These are phyloP conservation scores for Neofusicoccum cordaticola DNA, from an alignment of 2,329 filamentous ascomycete genomes.

Conservation along the genomic window DNA sequence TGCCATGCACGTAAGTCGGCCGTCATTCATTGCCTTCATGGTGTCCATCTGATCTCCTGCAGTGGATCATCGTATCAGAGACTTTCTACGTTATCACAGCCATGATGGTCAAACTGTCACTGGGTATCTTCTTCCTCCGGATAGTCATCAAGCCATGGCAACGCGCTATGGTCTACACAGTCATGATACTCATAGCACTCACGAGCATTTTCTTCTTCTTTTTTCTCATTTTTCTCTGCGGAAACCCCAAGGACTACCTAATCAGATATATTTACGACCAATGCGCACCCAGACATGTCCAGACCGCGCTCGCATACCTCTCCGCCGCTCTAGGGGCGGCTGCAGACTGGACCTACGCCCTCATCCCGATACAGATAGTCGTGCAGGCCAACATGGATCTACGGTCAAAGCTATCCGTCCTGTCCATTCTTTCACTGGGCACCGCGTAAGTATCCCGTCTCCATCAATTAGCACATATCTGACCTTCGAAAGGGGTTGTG, in stretches of 20 bases:
- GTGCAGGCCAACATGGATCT: slow-evolving; percentile 56
- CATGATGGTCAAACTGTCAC: slow-evolving; percentile 43
- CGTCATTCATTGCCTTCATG: neutral
- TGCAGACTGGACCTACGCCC: slow-evolving; percentile 32
- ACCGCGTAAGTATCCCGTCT: slow-evolving; percentile 25
- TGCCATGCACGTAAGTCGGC: slow-evolving; percentile 6
- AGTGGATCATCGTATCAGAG: slow-evolving; percentile 37
- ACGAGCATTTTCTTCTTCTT: slow-evolving; percentile 46
- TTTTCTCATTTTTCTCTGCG: slow-evolving; percentile 53
- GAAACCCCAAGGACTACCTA: slow-evolving; percentile 28
- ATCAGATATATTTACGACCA: slow-evolving; percentile 33
- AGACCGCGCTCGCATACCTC: slow-evolving; percentile 53
- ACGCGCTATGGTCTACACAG: slow-evolving; percentile 24
- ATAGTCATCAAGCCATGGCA: slow-evolving; percentile 44
- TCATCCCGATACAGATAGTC: slow-evolving; percentile 48
- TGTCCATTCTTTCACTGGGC: slow-evolving; percentile 52
- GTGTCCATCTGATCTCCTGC: neutral
- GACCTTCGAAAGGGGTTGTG: slow-evolving; percentile 45
- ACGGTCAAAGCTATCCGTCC: slow-evolving; percentile 53
- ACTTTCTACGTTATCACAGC: slow-evolving; percentile 40
- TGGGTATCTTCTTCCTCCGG: slow-evolving; percentile 45
- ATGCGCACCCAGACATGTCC: slow-evolving; percentile 44
- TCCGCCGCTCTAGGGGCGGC: slow-evolving; percentile 30
- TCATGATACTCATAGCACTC: slow-evolving; percentile 30
- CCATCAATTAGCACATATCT: slow-evolving; percentile 10